phyloP scores from a whole-genome alignment of 208 protist species.

The Herpetomonas samuelpessoai region DNA sequence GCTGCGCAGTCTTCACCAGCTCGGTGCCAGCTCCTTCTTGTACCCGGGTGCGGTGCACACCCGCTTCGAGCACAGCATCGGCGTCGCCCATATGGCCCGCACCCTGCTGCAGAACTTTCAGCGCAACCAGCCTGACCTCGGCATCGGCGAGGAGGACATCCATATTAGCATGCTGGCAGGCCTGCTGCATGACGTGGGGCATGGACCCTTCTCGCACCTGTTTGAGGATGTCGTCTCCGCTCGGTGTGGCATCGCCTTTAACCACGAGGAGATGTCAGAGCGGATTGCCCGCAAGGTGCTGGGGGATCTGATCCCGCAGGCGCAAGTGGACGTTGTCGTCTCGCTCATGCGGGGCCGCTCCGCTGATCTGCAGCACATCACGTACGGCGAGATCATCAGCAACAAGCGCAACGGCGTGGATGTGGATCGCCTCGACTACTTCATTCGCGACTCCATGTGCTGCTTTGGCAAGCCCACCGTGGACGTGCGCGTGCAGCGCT shows the following conservation, averaged over 20 bases:
- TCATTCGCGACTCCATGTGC: slow-evolving; percentile 92
- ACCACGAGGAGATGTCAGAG: slow-evolving; percentile 87
- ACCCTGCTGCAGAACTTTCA: slow-evolving; percentile 76
- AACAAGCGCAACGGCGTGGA: slow-evolving; percentile 95
- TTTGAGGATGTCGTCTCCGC: slow-evolving; percentile 92
- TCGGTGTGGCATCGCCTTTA: slow-evolving; percentile 62
- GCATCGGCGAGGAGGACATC: slow-evolving; percentile 82
- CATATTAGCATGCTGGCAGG: slow-evolving; percentile 90
- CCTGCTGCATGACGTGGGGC: slow-evolving; percentile 95
- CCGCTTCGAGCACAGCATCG: slow-evolving; percentile 97
- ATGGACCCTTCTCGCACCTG: slow-evolving; percentile 96
- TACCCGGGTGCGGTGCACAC: slow-evolving; percentile 95
- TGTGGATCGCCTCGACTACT: slow-evolving; percentile 97
- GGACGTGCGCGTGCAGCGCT: slow-evolving; percentile 81
- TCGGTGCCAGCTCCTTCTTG: slow-evolving; percentile 92
- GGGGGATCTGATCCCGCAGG: slow-evolving; percentile 25
- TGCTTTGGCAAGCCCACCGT: slow-evolving; percentile 88
- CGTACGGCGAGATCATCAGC: slow-evolving; percentile 78
- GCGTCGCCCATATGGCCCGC: slow-evolving; percentile 92
- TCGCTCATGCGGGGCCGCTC: slow-evolving; percentile 57
- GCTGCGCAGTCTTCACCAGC: slow-evolving; percentile 93
- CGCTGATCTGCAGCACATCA: slow-evolving; percentile 15
- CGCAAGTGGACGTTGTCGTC: slow-evolving; percentile 62
- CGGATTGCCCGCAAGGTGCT: slow-evolving; percentile 60
- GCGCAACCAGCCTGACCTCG: slow-evolving; percentile 89